Percentiles rank a stretch among this genome's conserved stretches.
Evolutionary conservation across 164 flowering plant genomes (phyloP).

Genomic region (Hamamelis virginiana): DNA sequence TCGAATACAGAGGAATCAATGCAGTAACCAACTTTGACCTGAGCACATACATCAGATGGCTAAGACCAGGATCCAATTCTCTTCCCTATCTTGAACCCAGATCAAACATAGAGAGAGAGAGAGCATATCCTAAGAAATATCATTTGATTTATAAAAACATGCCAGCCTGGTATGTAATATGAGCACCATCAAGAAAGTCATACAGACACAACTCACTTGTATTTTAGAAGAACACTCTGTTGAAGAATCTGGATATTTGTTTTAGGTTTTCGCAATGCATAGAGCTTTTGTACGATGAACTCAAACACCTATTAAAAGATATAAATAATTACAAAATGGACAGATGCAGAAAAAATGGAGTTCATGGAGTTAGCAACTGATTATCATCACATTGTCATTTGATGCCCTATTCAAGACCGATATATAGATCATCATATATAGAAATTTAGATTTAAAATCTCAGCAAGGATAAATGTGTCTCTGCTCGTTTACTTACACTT

Average conservation of each 20-base stretch:
- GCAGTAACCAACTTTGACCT: constrained; percentile 52
- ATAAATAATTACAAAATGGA: not conserved
- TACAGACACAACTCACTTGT: constrained; percentile 65
- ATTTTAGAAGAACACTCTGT: constrained; percentile 90
- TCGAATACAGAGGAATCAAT: constrained; percentile 45
- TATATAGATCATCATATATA: no score
- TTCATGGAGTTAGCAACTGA: not conserved
- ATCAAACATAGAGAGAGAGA: constrained; percentile 12
- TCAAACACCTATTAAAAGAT: constrained; percentile 69
- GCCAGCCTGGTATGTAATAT: no score
- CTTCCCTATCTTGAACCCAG: constrained; percentile 25
- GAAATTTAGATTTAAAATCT: no score
- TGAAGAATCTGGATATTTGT: constrained; percentile 98
- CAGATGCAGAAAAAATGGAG: no score
- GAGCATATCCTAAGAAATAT: no score
- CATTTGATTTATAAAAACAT: no score
- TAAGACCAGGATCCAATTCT: constrained; percentile 24
- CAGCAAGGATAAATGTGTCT: no score
- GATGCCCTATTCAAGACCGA: not conserved
- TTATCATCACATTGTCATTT: not conserved
- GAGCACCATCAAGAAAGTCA: not conserved
- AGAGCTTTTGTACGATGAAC: constrained; percentile 90
- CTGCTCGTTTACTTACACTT: no score
- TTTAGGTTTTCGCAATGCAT: constrained; percentile 95
- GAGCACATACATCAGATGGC: constrained; percentile 45